These are phyloP conservation scores for Fusarium falciforme DNA, from an alignment of 2,329 filamentous ascomycete species.

Conservation along the genomic window DNA sequence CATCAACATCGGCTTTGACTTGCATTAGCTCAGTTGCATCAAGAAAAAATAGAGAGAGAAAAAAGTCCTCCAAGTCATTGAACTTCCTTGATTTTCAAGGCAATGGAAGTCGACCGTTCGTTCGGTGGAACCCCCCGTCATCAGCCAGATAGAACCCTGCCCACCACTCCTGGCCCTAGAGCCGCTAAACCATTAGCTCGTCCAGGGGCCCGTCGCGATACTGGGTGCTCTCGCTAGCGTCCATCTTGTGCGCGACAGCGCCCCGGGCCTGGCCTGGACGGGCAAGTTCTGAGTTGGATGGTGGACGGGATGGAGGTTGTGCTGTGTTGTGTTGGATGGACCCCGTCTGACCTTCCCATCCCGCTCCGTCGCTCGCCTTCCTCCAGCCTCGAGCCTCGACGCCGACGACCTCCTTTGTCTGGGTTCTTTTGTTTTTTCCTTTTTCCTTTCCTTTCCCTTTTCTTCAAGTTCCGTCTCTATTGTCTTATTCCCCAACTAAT, in stretches of 20 bases:
- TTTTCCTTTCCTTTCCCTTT: constrained; percentile 3
- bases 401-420: constrained; percentile 36
- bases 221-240: constrained; percentile 39
- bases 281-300: constrained; percentile 20
- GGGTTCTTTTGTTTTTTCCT: constrained; percentile 9
- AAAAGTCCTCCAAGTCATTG: constrained; percentile 24
- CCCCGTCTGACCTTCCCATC: constrained; percentile 25
- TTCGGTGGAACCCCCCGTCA: constrained; percentile 31
- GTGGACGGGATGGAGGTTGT: constrained; percentile 2
- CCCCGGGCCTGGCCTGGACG: constrained; percentile 21
- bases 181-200: constrained; percentile 37
- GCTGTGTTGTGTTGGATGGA: constrained; percentile 34
- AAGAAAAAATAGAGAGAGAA: constrained; percentile 10
- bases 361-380: constrained; percentile 33
- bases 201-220: constrained; percentile 34
- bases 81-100: constrained; percentile 38
- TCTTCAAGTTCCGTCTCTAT: neutral
- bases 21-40: neutral
- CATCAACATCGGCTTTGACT: neutral
- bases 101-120: constrained; percentile 28
- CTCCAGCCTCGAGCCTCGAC: constrained; percentile 35
- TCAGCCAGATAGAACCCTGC: constrained; percentile 36
- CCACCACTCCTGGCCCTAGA: constrained; percentile 40
- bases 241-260: constrained; percentile 30
- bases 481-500: constrained; percentile 20